These are phyloP conservation scores for Grosmannia clavigera DNA, from an alignment of 2,329 filamentous ascomycete genomes.

Conservation along the genomic window DNA sequence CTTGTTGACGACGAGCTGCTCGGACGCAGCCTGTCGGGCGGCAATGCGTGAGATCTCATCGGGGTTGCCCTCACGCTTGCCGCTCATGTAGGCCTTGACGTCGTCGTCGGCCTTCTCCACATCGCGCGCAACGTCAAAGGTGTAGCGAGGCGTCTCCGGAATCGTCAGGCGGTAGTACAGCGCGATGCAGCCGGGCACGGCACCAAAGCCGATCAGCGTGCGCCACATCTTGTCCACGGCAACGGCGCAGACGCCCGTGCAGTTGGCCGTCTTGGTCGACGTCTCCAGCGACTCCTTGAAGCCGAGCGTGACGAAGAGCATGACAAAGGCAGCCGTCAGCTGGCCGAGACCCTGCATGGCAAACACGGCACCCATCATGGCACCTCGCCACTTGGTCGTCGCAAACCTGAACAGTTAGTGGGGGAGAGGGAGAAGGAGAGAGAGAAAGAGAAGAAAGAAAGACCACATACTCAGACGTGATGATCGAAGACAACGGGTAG, in stretches of 20 bases:
- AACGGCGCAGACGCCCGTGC: constrained; percentile 50
- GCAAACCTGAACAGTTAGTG: constrained; percentile 38
- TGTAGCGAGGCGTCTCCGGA: constrained; percentile 79
- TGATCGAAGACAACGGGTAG: constrained; percentile 71
- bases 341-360: constrained; percentile 82
- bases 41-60: constrained; percentile 56
- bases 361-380: constrained; percentile 80
- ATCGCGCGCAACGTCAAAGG: constrained; percentile 68
- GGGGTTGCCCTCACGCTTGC: constrained; percentile 47
- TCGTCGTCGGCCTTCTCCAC: constrained; percentile 63
- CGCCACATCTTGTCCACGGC: constrained; percentile 85
- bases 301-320: constrained; percentile 60
- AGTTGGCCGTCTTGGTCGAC: constrained; percentile 39
- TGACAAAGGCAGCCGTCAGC: constrained; percentile 61
- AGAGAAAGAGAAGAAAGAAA: too few relatives aligned
- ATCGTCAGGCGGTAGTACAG: constrained; percentile 73
- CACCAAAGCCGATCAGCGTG: constrained; percentile 67
- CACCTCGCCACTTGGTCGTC: constrained; percentile 72
- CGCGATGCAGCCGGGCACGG: constrained; percentile 66
- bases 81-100: constrained; percentile 60
- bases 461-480: constrained; percentile 53
- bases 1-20: constrained; percentile 51
- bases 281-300: constrained; percentile 52
- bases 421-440: neutral
- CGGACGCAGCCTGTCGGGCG: constrained; percentile 38